phyloP scores from a whole-genome alignment of 768 basidiomycete genomes.

The Pleurotus eryngii region DNA sequence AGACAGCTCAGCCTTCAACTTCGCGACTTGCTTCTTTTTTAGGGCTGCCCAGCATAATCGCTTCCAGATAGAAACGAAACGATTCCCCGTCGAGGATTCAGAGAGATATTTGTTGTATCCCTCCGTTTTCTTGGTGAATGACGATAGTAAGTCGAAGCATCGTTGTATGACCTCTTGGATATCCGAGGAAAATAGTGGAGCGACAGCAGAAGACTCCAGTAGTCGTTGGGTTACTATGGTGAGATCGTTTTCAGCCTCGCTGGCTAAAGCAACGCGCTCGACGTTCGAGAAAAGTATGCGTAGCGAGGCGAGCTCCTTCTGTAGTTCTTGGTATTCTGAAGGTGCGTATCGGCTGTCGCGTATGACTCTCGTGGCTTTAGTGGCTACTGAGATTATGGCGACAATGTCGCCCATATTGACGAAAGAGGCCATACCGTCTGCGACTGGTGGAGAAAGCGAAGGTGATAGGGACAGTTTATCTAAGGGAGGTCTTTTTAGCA shows the following conservation, averaged over 20 bases:
- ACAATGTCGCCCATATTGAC: background rate
- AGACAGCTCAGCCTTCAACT: background rate
- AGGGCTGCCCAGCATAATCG: conserved; percentile 3
- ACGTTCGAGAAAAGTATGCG: background rate
- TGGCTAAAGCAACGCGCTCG: background rate
- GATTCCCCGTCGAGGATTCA: background rate
- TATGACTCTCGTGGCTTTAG: background rate
- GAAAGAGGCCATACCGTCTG: background rate
- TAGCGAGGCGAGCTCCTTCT: background rate
- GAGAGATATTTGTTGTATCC: background rate
- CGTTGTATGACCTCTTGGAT: background rate
- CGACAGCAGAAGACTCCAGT: background rate
- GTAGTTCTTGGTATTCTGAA: background rate
- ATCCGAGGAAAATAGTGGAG: background rate
- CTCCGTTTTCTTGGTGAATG: background rate
- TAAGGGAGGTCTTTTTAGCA: background rate
- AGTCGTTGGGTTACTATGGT: background rate
- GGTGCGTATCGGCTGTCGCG: background rate
- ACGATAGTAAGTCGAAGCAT: background rate
- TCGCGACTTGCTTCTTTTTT: background rate
- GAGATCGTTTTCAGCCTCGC: background rate
- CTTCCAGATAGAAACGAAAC: background rate
- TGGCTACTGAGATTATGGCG: background rate
- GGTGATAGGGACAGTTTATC: background rate
- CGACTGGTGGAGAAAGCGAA: background rate